Evolutionary conservation across 108 stramenopile genomes (phyloP).

Genomic region (Nitzschia palea): DNA sequence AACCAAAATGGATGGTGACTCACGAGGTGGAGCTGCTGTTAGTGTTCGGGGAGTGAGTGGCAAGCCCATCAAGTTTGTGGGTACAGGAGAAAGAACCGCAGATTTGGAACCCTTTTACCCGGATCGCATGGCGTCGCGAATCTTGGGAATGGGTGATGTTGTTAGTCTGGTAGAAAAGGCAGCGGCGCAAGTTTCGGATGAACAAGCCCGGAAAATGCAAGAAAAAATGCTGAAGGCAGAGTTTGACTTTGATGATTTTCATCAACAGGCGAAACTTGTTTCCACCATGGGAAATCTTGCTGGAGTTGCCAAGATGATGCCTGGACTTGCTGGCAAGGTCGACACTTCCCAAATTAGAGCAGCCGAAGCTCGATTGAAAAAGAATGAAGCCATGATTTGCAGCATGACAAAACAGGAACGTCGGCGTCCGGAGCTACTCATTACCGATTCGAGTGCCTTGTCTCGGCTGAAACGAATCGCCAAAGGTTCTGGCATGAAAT

Average conservation of each 20-base stretch:
- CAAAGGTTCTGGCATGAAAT: constrained; percentile 68
- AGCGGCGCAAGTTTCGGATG: constrained; percentile 84
- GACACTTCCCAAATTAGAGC: constrained; percentile 59
- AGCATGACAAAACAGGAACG: constrained; percentile 93
- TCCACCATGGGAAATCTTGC: constrained; percentile 88
- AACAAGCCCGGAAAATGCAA: constrained; percentile 78
- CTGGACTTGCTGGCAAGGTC: constrained; percentile 86
- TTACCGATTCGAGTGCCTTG: constrained; percentile 74
- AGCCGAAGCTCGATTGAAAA: constrained; percentile 75
- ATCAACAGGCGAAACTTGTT: constrained; percentile 84
- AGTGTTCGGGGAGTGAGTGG: constrained; percentile 91
- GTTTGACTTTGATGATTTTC: constrained; percentile 95
- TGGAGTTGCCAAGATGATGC: constrained; percentile 93
- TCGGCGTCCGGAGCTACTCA: constrained; percentile 81
- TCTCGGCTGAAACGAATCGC: constrained; percentile 81
- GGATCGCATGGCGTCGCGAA: constrained; percentile 94
- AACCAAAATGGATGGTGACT: constrained; percentile 96
- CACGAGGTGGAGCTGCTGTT: constrained; percentile 93
- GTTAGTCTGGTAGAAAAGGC: constrained; percentile 95
- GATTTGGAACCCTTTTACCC: constrained; percentile 97
- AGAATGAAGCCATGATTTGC: constrained; percentile 87
- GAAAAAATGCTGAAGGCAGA: constrained; percentile 86
- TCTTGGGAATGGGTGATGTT: constrained; percentile 97
- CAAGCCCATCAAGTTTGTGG: constrained; percentile 97
- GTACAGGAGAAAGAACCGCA: constrained; percentile 87